Evolutionary conservation across 352 stramenopile species (phyloP).

Genomic region (Phytophthora nicotianae): DNA sequence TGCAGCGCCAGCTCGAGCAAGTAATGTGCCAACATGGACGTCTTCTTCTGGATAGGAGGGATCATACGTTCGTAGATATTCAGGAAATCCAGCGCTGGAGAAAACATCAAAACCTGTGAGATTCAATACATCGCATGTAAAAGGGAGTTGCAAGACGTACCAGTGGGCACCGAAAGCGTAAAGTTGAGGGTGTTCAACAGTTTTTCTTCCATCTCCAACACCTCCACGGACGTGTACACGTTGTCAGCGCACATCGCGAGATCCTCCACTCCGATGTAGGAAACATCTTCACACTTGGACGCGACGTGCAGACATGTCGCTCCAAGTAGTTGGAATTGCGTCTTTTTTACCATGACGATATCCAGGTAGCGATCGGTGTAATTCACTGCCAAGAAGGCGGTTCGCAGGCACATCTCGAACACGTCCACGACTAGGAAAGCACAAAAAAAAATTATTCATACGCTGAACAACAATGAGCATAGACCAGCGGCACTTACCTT

Average conservation of each 20-base stretch:
- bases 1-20: conserved; percentile 87
- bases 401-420: conserved; percentile 92
- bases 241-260: conserved; percentile 92
- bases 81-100: conserved; percentile 83
- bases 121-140: background rate
- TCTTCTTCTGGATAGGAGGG: conserved; percentile 82
- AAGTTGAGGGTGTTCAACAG: conserved; percentile 93
- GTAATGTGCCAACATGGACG: conserved; percentile 89
- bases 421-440: conserved; percentile 82
- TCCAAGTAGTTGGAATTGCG: conserved; percentile 88
- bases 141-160: conserved; percentile 34
- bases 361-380: conserved; percentile 91
- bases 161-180: conserved; percentile 88
- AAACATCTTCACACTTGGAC: conserved; percentile 93
- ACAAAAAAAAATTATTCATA: conserved; percentile 3
- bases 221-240: conserved; percentile 89
- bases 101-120: conserved; percentile 3
- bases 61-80: conserved; percentile 92
- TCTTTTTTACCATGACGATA: conserved; percentile 90
- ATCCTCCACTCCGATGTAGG: conserved; percentile 92
- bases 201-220: conserved; percentile 92
- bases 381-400: conserved; percentile 90
- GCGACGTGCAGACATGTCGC: conserved; percentile 91
- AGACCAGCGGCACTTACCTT: conserved; percentile 53
- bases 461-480: background rate